Base-by-base conservation (phyloP, 1,139 yeast genomes). In the Hansenula sp. region DNA sequence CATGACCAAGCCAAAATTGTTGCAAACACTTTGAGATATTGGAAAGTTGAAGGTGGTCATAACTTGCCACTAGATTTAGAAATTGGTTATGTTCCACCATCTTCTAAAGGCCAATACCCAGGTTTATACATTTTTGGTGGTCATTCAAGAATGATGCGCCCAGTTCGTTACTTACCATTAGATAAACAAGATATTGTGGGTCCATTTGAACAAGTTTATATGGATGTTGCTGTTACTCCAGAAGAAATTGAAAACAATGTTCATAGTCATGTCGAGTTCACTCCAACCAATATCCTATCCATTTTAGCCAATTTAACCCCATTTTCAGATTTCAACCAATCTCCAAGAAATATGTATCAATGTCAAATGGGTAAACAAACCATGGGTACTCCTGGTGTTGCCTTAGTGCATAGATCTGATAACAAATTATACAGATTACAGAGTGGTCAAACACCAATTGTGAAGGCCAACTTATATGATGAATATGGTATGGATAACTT, bases 321-420 rank as follows among this genome's bases (percentile, higher is more conserved):
- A 54, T 93, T 89, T 65, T 91, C 98, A 1, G 99, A 93, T 68
- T 94, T 93, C 72, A 93, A 93, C 68, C 99, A 93, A 73, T 90
- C 98, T 31, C 99, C 99, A 60, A 86, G 99, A 81, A 93, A 93
- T 66, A 93, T 94, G 99, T 93, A 93, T 66, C 99, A 93, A 72
- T 93, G 99, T 73, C 99, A 94, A 77, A 93, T 93, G 99, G 99
- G 98, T 79, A 93, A 93, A 71, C 99, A 93, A 74, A 93, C 99
- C 21, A 93, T 93, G 99, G 99, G 99, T 70, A 93, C 99, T 5
- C 99, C 99, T 9, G 98, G 98, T 70, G 96, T 93, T 47, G 97
- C 96, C 0, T 72, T 93, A 47, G 80, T 74, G 39, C 96, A 91
- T 65, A 80, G 99, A 67, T 86, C 96, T 1, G 99, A 93, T 66